Base-by-base conservation (phyloP, 148 eudicot species). In the Suaeda aralocaspica region DNA sequence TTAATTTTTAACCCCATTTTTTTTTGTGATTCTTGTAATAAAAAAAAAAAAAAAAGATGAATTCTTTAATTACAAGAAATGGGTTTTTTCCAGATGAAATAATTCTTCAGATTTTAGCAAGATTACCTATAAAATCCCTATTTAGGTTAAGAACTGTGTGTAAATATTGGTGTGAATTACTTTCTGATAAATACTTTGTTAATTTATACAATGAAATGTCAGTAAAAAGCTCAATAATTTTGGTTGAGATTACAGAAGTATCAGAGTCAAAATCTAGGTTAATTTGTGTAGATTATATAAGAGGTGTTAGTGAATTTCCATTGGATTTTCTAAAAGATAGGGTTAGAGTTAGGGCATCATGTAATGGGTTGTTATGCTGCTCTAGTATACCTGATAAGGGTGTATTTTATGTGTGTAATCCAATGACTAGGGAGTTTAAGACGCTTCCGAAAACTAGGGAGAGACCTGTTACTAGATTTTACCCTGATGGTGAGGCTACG, bases 331-430 rank as follows among this genome's bases (percentile, higher is more conserved):
- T 94, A 45, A 83, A 77, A 45, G 96, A 87, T 77, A 89, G 97
- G 80, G 89, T 94, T 59, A 89, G 80, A 69, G 81, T 94, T 71
- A 83, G 96, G 72, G 96, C 98, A 25, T 91, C 92, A 51, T 94
- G 97, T 76, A 86, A 91, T 85, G 98, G 98, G 0, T 83, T 94
- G 72, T 81, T 94, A 73, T 91, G 98, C 58, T 94, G 97, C 65
- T 87, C 92, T 11, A 91, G 98, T 76, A 82, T 89, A 24, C 91
- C 92, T 45, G 88, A 89, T 74, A 91, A 87, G 79, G 98, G 97
- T 59, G 87, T 91, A 48, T 91, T 91, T 75, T 94, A 94, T 77
- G 90, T 94, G 1, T 94, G 97, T 72, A 94, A 94, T 72, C 98
- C 98, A 5, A 81, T 86, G 79, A 91, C 97, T 65, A 89, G 82